Conservation (phyloP, 331 rosid genomes). For the Rhamnella rubrinervis region DNA sequence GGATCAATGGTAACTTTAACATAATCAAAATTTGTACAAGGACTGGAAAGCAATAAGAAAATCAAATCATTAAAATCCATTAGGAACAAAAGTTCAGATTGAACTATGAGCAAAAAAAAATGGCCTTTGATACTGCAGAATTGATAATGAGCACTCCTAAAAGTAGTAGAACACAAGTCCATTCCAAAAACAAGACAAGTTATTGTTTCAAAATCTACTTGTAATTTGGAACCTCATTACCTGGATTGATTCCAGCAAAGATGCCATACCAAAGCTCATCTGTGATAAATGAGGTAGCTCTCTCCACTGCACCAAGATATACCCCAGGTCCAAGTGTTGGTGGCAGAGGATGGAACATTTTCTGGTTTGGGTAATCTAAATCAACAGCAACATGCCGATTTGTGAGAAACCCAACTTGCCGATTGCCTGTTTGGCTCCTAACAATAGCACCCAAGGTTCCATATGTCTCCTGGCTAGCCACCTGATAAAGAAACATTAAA, state of each 20-base stretch:
- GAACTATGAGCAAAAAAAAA: no score
- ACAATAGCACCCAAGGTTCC: constrained; percentile 99
- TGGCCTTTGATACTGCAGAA: no score
- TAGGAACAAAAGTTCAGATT: no score
- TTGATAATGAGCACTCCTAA: background rate
- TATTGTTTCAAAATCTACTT: background rate
- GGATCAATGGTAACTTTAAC: no score
- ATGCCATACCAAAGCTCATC: constrained; percentile 99
- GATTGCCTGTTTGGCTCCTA: constrained; percentile 90
- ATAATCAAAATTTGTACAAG: no score
- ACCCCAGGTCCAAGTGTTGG: constrained; percentile 98
- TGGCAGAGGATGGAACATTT: constrained; percentile 98
- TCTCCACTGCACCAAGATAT: constrained; percentile 97
- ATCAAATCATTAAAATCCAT: no score
- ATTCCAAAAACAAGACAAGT: background rate
- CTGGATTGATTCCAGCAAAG: constrained; percentile 99
- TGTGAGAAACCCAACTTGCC: constrained; percentile 97
- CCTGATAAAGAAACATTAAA: constrained; percentile 41
- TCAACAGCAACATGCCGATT: constrained; percentile 97
- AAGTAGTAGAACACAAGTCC: background rate
- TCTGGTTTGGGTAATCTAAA: constrained; percentile 96
- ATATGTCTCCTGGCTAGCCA: constrained; percentile 95
- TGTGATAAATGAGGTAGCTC: constrained; percentile 95
- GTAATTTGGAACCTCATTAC: constrained; percentile 37
- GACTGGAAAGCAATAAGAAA: no score